Conservation (phyloP, 495 filamentous ascomycete genomes). For the Amniculicola lignicola region DNA sequence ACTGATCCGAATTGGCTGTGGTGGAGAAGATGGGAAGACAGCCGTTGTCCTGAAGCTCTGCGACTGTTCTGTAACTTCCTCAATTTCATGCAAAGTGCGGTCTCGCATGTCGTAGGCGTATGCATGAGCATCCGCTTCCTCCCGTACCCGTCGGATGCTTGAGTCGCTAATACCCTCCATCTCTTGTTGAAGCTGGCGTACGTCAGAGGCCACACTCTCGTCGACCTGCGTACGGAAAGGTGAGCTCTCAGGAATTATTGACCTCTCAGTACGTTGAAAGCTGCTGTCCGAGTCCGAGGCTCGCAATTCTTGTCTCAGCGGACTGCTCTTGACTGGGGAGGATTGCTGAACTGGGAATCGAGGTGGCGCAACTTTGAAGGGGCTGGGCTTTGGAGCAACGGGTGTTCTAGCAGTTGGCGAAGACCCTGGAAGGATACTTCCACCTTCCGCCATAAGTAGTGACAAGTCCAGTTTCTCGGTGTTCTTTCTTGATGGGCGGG, state of each 20-base stretch:
- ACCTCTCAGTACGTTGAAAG: conserved; percentile 10
- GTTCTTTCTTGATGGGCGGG: background rate
- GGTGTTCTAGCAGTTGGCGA: conserved; percentile 8
- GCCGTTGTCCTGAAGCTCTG: conserved; percentile 2
- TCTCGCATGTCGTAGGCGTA: conserved; percentile 16
- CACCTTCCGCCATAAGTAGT: conserved; percentile 14
- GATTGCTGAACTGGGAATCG: conserved; percentile 5
- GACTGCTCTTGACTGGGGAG: conserved; percentile 20
- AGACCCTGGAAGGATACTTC: conserved; percentile 15
- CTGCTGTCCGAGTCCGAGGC: conserved; percentile 12
- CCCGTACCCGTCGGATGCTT: conserved; percentile 25
- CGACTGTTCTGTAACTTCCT: conserved; percentile 25
- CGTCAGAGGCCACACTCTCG: conserved; percentile 11
- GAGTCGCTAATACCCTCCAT: conserved; percentile 17
- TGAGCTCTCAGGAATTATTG: conserved; percentile 18
- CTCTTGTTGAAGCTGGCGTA: conserved; percentile 12
- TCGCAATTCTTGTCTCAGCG: conserved; percentile 12
- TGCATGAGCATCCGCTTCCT: conserved; percentile 21
- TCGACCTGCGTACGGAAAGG: conserved; percentile 26
- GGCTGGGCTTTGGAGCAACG: background rate
- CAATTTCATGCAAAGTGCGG: conserved; percentile 22
- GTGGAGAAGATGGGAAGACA: conserved; percentile 13
- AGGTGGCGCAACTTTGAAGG: conserved; percentile 21
- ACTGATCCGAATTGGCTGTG: conserved; percentile 1
- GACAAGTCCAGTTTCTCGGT: conserved; percentile 20